Conservation (phyloP, 1,284 basidiomycete species). For the Rhodotorula sp. region DNA sequence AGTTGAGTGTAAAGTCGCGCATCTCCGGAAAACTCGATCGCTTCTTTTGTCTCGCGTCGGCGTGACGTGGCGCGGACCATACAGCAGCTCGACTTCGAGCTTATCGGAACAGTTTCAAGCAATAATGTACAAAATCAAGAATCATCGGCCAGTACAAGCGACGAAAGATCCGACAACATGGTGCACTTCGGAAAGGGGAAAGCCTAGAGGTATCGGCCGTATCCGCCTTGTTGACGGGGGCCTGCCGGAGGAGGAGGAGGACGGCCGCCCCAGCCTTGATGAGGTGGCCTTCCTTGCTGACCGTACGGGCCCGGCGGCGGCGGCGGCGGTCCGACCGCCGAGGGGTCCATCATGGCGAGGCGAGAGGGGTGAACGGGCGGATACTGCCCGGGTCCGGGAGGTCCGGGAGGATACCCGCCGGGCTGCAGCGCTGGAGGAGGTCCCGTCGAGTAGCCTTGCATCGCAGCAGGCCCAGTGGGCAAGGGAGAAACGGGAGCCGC, state of each 20-base stretch:
- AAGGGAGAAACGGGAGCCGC: no score
- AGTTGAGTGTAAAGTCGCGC: no score
- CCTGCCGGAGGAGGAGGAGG: neutral
- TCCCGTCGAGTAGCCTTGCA: neutral
- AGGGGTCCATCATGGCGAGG: conserved; percentile 7
- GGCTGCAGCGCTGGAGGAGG: neutral
- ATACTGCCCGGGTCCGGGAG: neutral
- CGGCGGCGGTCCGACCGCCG: neutral
- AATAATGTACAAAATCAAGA: no score
- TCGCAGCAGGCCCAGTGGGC: neutral
- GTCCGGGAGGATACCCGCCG: neutral
- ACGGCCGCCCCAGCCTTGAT: neutral
- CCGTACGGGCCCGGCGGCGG: neutral
- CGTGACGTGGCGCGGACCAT: no score
- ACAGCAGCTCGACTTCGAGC: no score
- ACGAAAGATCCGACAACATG: neutral
- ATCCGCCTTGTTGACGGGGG: neutral
- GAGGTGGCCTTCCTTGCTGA: neutral
- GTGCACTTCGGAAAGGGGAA: neutral
- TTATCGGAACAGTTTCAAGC: no score
- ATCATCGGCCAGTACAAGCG: neutral
- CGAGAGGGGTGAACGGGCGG: conserved; percentile 18
- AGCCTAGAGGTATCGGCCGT: neutral
- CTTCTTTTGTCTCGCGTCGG: no score
- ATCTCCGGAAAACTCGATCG: no score